Base-by-base conservation (phyloP, 768 basidiomycete species). In the Kwoniella sp. region DNA sequence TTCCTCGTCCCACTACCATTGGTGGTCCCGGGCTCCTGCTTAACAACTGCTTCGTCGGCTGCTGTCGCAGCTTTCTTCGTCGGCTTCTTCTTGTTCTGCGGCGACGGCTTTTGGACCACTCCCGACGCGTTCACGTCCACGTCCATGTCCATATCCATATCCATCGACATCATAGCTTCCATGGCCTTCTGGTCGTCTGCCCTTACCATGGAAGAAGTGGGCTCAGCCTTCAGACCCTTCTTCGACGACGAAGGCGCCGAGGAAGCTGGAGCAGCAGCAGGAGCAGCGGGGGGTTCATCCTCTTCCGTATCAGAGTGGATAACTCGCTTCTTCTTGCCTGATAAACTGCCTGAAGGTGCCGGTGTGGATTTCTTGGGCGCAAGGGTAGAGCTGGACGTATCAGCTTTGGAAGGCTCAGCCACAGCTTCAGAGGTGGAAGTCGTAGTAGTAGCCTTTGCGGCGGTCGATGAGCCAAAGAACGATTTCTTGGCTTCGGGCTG, bases 141-240 rank as follows among this genome's bases (percentile, higher is more conserved):
- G 3, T 67, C 69, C 47, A 67, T 34, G 60, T 66, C 64, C 30
- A 63, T 34, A 37, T 67, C 65, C 57, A 63, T 58, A 34, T 66
- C 65, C 61, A 76, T 76, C 7, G 62, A 65, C 75, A 77, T 73
- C 76, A 77, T 77, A n/a, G 76, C 76, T 48, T 70, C 72, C 76
- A 77, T 75, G 2, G 73, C 76, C 28, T 65, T 68, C n/a, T 58
- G 52, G 53, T 77, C 76, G 17, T 67, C 72, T 29, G 58, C 71
- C 20, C 71, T 52, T 1, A 67, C 55, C 68, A 64, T 66, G 12
- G 69, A 71, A 25, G 69, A 71, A 9, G 66, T 72, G 34, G 73
- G 68, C 37, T 70, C 66, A 0, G 51, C 23, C 23, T 62, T 55
- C 23, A 48, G 4, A 34, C 38, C 54, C 23, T 29, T 59, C 45